phyloP scores from a whole-genome alignment of 345 rosid genomes.

The Murraya koenigii region DNA sequence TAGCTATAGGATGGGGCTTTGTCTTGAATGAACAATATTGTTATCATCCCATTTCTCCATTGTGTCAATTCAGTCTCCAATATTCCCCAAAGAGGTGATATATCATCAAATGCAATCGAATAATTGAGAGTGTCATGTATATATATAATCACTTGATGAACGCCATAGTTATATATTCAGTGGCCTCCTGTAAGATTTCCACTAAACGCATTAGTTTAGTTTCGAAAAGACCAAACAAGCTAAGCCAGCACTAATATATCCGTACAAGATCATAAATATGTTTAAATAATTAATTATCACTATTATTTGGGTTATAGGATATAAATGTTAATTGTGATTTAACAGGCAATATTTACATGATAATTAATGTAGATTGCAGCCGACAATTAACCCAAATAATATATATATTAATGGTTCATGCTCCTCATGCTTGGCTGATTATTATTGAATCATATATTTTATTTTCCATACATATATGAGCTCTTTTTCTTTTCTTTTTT shows the following conservation, averaged over 20 bases:
- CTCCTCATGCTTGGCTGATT: not conserved
- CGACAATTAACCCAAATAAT: not conserved
- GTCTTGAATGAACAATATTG: constrained; percentile 8
- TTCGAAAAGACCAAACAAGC: too few species aligned
- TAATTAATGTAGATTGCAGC: not conserved
- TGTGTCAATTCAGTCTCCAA: constrained; percentile 27
- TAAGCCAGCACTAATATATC: not conserved
- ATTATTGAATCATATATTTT: not conserved
- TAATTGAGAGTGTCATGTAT: not conserved
- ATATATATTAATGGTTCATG: not conserved
- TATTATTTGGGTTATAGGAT: not conserved
- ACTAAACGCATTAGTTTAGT: not conserved
- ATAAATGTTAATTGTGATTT: not conserved
- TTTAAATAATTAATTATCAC: not conserved
- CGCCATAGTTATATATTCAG: constrained; percentile 23
- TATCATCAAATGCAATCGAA: constrained; percentile 19
- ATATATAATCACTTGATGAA: constrained; percentile 19
- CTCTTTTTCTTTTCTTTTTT: too few species aligned
- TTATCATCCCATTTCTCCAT: constrained; percentile 15
- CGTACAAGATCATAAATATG: not conserved
- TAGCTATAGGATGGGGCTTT: constrained; percentile 1
- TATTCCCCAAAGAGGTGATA: constrained; percentile 29
- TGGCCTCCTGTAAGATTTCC: constrained; percentile 15
- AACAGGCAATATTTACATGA: not conserved
- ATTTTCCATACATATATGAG: not conserved